A percentile compares a stretch with the other conserved stretches of the same genome.
Evolutionary conservation across 441 rosid genomes (phyloP).

Genomic region (Gossypium lobatum): DNA sequence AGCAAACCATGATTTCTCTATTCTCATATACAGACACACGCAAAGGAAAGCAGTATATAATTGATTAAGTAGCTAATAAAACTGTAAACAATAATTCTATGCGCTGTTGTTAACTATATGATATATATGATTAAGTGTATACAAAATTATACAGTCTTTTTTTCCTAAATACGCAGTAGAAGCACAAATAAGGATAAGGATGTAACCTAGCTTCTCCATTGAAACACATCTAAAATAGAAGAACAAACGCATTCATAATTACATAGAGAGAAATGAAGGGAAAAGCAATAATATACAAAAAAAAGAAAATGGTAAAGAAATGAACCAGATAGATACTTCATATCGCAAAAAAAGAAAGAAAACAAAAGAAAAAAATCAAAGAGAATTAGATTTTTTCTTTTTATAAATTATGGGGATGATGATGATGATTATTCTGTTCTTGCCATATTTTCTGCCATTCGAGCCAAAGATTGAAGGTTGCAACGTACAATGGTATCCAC

Average conservation of each 20-base stretch:
- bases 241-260: background rate
- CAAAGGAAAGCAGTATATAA: no score
- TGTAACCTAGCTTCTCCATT: background rate
- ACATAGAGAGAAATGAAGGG: background rate
- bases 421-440: constrained; percentile 6
- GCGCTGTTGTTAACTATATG: no score
- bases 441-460: constrained; percentile 46
- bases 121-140: no score
- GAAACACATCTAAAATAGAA: background rate
- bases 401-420: background rate
- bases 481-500: constrained; percentile 66
- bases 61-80: no score
- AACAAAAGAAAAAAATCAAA: background rate
- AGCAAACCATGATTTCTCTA: no score
- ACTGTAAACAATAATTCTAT: no score
- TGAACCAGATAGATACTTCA: background rate
- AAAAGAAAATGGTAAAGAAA: background rate
- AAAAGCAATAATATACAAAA: background rate
- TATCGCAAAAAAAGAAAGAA: background rate
- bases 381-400: background rate
- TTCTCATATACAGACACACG: no score
- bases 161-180: background rate
- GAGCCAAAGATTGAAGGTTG: constrained; percentile 70
- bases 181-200: background rate
- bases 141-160: no score